Base-by-base conservation (phyloP, 2,329 filamentous ascomycete genomes). In the Diaporthe sp. region DNA sequence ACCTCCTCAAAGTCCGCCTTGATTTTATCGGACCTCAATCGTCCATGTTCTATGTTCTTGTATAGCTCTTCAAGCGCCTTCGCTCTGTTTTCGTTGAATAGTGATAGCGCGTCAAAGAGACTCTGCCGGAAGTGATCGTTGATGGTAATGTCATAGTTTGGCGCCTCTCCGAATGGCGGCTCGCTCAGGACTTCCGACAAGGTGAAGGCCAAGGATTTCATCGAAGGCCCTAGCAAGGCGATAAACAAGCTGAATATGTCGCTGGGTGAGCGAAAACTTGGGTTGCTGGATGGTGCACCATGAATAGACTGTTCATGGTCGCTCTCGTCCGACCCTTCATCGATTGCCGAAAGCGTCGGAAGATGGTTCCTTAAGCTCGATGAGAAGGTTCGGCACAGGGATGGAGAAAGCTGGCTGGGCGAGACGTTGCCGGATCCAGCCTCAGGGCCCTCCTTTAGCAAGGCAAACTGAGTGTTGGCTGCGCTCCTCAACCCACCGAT, bases 1-100 rank as follows among this genome's bases (percentile, higher is more conserved):
- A 98, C 96, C 83, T 99, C 97, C 82, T 99, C 97, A 74, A 98
- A 95, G 82, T 98, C 97, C 3, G 96, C 97, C 81, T 97, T 93
- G 12, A 96, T 89, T 77, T 94, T 93, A 71, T 95, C 89, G 0
- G 93, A 92, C 57, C 92, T 89, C 4, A 92, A 87, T 75, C 91
- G 91, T 15, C 91, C 91, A 53, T 95, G 88, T 79, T 95, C 92
- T 76, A 95, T 95, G 70, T 91, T 94, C 77, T 90, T 92, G 83
- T 99, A 98, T 0, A 99, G 88, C 74, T 94, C 89, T 74, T 92
- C 89, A 9, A 99, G 86, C 0, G 97, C 95, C 67, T 93, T 91
- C 74, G 91, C 91, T 78, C 96, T 91, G 13, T 95, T 93, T 73
- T 89, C 86, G 65, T 93, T 93, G 83, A 97, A 99, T 2, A 99